Evolutionary conservation across 2,329 filamentous ascomycete genomes (phyloP).

Genomic region (Xylaria sp.): DNA sequence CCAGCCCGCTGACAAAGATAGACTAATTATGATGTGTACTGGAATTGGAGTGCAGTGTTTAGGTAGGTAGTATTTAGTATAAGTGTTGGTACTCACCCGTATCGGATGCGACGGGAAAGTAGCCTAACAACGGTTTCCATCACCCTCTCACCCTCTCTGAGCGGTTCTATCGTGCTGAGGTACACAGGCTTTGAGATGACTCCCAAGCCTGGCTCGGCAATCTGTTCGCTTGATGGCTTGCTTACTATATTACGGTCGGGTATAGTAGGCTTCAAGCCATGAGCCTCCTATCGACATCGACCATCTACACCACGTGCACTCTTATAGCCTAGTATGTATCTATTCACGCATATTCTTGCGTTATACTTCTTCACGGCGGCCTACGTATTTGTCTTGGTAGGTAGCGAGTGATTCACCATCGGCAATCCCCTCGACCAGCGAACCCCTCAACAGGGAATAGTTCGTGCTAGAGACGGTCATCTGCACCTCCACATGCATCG

Average conservation of each 20-base stretch:
- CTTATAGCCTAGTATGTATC: neutral
- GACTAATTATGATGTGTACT: too few species aligned
- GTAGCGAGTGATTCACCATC: slow-evolving; percentile 1
- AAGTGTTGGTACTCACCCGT: slow-evolving; percentile 11
- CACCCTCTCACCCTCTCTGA: neutral
- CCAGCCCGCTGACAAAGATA: slow-evolving; percentile 9
- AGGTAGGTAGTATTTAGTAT: slow-evolving; percentile 3
- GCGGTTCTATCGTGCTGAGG: neutral
- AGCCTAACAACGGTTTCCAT: neutral
- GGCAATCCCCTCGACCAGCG: slow-evolving; percentile 21
- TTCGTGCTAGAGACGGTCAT: slow-evolving; percentile 47
- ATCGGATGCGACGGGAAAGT: slow-evolving; percentile 29
- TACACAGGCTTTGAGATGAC: neutral
- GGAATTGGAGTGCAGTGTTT: neutral
- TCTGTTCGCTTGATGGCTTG: neutral
- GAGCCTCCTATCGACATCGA: neutral
- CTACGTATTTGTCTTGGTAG: neutral
- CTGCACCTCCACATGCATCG: slow-evolving; percentile 47
- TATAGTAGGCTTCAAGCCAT: neutral
- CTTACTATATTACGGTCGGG: neutral
- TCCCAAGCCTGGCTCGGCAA: neutral
- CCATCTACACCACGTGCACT: neutral
- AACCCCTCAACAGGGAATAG: slow-evolving; percentile 43
- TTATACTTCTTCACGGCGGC: neutral
- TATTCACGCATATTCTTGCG: slow-evolving; percentile 20